Evolutionary conservation across 306 rosid genomes (phyloP).

Genomic region (Cicer judaicum): DNA sequence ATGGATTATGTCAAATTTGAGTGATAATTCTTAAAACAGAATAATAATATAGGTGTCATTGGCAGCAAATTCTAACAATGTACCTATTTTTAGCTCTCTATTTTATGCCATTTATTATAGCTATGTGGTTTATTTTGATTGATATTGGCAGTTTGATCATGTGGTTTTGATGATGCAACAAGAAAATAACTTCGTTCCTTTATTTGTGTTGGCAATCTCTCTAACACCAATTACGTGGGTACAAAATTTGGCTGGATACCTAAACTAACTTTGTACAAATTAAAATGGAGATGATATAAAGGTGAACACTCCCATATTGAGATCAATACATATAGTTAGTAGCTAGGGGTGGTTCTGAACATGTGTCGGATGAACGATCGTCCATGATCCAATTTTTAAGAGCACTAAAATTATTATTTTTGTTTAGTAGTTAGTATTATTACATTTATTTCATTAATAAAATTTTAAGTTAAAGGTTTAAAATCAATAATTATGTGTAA

Average conservation of each 20-base stretch:
- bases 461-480: too few species aligned
- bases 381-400: too few species aligned
- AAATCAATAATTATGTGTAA: too few species aligned
- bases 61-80: conserved; percentile 23
- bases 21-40: conserved; percentile 14
- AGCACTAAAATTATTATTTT: too few species aligned
- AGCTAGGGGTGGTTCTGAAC: too few species aligned
- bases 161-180: conserved; percentile 63
- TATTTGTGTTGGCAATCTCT: conserved; percentile 27
- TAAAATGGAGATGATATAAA: not conserved
- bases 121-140: conserved; percentile 45
- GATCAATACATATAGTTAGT: too few species aligned
- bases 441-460: too few species aligned
- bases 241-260: not conserved
- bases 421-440: too few species aligned
- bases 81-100: conserved; percentile 2
- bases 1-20: conserved; percentile 43
- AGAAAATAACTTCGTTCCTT: conserved; percentile 36
- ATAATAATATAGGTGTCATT: not conserved
- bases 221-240: conserved; percentile 44
- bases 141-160: conserved; percentile 68
- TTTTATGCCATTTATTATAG: conserved; percentile 8
- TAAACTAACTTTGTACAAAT: conserved; percentile 20
- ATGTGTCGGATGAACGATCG: too few species aligned
- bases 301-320: too few species aligned